Base-by-base conservation (phyloP, 2,329 filamentous ascomycete genomes). In the Colletotrichum sp. region DNA sequence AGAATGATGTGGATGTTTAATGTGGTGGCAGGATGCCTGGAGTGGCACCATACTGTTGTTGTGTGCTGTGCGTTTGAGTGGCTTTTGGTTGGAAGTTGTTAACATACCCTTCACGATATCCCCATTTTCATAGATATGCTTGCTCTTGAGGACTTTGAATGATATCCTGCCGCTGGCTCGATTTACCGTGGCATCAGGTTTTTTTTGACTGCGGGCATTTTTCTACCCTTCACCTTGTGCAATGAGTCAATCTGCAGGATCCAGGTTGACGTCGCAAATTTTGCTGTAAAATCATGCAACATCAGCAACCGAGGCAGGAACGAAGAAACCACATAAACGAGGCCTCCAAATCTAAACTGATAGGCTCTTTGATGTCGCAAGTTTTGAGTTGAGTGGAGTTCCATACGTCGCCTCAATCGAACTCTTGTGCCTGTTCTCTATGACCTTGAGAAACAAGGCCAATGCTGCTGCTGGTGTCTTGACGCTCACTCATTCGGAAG, bases 21-120 rank as follows among this genome's bases (percentile, higher is more conserved):
- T 51, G 43, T 51, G 43, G 43, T 24, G 43, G 43, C 43, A n/a
- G n/a, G 43, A 51, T 51, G 43, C 43, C n/a, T 51, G n/a, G 43
- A 51, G 7, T 51, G n/a, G 43, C n/a, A 51, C 43, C 43, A 21
- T n/a, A 51, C 11, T 21, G 43, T 13, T 51, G 43, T 1, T 13
- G n/a, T 51, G n/a, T 59, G 31, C n/a, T 59, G 57, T 13, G 29
- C 31, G 57, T n/a, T 7, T 61, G 57, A 15, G 31, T 34, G 27
- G n/a, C 31, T 61, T 61, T 71, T 34, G 51, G 29, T 33, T 64
- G 47, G 43, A 57, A 55, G 59, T 63, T 67, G 57, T 66, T 57
- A 8, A 66, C 55, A 72, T 73, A 69, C 69, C 70, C 72, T 74
- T 69, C 70, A 73, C 33, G 72, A 74, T 74, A 72, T 74, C 72